Base-by-base conservation (phyloP, 805 yeast species). In the Yarrowia bubula region DNA sequence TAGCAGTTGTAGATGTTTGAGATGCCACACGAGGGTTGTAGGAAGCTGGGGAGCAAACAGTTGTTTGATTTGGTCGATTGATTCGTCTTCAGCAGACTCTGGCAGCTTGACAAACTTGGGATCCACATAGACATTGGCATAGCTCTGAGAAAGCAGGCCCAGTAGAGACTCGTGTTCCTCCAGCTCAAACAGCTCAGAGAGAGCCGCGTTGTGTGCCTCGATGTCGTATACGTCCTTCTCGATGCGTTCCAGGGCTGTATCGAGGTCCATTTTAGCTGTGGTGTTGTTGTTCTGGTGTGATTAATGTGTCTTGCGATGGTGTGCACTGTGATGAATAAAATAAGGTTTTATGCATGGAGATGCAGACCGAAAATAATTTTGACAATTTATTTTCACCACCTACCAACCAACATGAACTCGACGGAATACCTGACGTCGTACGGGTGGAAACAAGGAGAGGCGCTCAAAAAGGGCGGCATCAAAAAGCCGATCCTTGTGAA, bases 371-470 rank as follows among this genome's bases (percentile, higher is more conserved):
- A 42, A 43, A 43, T 22, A 22, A 22, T 22, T 22, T 22, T 22
- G 28, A 22, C 28, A 58, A 57, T 57, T 5, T 22, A 22, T 22
- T 22, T 22, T 22, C 28, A 22, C 28, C 28, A 22, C 13, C 37
- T 8, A 41, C 4, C 38, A 31, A 13, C 38, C 22, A 8, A 22
- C 22, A 92, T 92, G 96, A 86, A 95, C 75, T 85, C 96, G 43
- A 82, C 81, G 63, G 82, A 77, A 64, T 95, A 93, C 73, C 77
- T 93, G 68, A 78, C 82, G 71, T 84, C 89, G 1, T 91, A 83
- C 71, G 98, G 98, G 17, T 93, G 99, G 99, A 80, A 80, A 65
- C 93, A 90, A 69, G 99, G 99, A 1, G 90, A 91, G 69, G 96
- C 96, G 0, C 78, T 93, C 39, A 84, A 81, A 68, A 75, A 81